These are phyloP conservation scores for Cercophora samala DNA, from an alignment of 495 filamentous ascomycete genomes.

Conservation along the genomic window DNA sequence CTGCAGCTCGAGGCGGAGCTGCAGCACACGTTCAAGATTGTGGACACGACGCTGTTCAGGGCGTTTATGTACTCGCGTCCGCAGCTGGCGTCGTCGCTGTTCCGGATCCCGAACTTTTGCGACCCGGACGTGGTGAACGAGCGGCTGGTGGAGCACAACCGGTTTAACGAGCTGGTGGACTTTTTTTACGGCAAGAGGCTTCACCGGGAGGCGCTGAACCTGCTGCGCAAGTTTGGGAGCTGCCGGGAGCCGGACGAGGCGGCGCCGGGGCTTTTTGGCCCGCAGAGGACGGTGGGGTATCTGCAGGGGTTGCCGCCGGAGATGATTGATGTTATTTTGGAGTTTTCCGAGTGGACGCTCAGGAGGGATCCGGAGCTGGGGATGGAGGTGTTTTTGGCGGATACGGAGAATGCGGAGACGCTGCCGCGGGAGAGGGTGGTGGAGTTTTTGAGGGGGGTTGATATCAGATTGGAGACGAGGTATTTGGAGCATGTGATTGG, in stretches of 20 bases:
- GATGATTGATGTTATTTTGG: constrained; percentile 84
- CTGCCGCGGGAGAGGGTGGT: constrained; percentile 74
- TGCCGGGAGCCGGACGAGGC: constrained; percentile 60
- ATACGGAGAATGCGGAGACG: constrained; percentile 92
- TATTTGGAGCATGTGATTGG: constrained; percentile 91
- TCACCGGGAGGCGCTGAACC: constrained; percentile 79
- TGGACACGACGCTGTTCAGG: constrained; percentile 92
- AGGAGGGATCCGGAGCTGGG: constrained; percentile 66
- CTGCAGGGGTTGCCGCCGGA: constrained; percentile 83
- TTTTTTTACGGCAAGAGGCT: constrained; percentile 95
- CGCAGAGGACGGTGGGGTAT: constrained; percentile 82
- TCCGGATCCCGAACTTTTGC: constrained; percentile 95
- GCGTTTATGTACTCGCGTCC: constrained; percentile 89
- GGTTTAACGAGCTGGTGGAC: constrained; percentile 92
- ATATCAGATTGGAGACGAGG: constrained; percentile 64
- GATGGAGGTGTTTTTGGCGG: constrained; percentile 92
- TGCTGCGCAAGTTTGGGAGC: constrained; percentile 79
- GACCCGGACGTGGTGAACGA: constrained; percentile 95
- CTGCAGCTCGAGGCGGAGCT: constrained; percentile 67
- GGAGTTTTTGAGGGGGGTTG: constrained; percentile 65
- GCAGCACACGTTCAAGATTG: constrained; percentile 68
- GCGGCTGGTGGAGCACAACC: constrained; percentile 78
- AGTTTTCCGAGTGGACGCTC: constrained; percentile 88
- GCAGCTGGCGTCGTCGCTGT: constrained; percentile 79
- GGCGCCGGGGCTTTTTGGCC: constrained; percentile 70